Evolutionary conservation across 805 yeast genomes (phyloP).

Genomic region (Starmerella vitae): DNA sequence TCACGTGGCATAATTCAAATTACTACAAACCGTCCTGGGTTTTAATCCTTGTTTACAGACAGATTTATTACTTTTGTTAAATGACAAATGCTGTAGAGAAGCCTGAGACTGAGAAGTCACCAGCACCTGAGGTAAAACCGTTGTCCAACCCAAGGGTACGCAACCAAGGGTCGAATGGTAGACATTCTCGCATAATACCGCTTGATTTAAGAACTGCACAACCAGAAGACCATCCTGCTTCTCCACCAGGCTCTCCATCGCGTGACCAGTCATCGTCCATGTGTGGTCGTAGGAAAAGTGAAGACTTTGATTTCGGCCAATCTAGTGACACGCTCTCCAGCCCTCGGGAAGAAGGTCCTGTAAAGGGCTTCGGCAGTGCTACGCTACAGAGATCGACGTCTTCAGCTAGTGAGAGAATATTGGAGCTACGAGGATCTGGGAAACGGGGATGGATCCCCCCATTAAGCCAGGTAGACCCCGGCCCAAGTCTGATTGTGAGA

Average conservation of each 20-base stretch:
- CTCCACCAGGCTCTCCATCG: neutral
- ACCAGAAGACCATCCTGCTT: neutral
- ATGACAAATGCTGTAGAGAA: too few relatives aligned
- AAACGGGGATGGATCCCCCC: conserved; percentile 14
- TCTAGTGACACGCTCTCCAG: too few relatives aligned
- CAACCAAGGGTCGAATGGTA: neutral
- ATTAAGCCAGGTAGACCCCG: conserved; percentile 6
- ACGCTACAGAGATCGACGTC: conserved; percentile 1
- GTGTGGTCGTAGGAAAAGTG: neutral
- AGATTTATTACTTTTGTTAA: too few relatives aligned
- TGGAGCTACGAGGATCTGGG: conserved; percentile 14
- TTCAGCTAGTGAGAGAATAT: conserved; percentile 7
- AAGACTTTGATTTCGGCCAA: neutral
- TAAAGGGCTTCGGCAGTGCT: too few relatives aligned
- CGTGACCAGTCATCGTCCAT: neutral
- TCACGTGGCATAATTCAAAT: too few relatives aligned
- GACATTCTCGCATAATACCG: conserved; percentile 10
- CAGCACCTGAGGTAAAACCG: neutral
- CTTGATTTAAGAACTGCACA: conserved; percentile 3
- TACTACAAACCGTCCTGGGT: too few relatives aligned
- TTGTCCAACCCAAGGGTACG: neutral
- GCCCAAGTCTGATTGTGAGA: conserved; percentile 16
- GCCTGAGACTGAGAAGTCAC: too few relatives aligned
- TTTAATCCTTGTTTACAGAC: too few relatives aligned
- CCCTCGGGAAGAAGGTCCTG: too few relatives aligned